These are phyloP conservation scores for Zalaria obscura DNA, from an alignment of 2,329 filamentous ascomycete genomes.

Conservation along the genomic window DNA sequence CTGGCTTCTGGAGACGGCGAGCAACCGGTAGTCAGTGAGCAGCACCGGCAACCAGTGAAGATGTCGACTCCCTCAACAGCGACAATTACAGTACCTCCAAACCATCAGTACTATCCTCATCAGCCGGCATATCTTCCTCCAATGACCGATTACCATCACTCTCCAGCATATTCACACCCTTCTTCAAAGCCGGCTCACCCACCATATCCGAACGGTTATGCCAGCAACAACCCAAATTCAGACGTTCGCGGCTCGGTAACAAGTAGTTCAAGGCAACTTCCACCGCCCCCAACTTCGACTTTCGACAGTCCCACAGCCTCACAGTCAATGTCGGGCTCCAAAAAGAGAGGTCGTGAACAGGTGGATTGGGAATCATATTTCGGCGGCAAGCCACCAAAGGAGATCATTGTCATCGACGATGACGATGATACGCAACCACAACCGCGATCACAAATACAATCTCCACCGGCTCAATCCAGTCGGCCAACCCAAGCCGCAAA, in stretches of 20 bases:
- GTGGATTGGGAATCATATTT: slow-evolving; percentile 24
- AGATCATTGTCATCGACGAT: slow-evolving; percentile 39
- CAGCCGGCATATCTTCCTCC: slow-evolving; percentile 22
- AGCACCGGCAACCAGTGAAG: slow-evolving; percentile 3
- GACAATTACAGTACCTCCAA: slow-evolving; percentile 23
- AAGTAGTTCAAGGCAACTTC: slow-evolving; percentile 10
- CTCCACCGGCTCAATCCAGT: background rate
- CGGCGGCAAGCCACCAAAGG: slow-evolving; percentile 26
- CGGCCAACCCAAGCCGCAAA: background rate
- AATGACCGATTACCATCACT: slow-evolving; percentile 13
- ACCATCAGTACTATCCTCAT: slow-evolving; percentile 25
- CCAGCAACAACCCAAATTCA: slow-evolving; percentile 17
- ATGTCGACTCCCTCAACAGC: slow-evolving; percentile 31
- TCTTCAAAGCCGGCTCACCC: slow-evolving; percentile 1
- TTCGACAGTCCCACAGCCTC: background rate
- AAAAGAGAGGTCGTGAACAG: slow-evolving; percentile 7
- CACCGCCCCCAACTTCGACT: background rate
- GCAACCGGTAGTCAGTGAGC: no score
- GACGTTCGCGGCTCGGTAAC: slow-evolving; percentile 23
- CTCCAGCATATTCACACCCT: slow-evolving; percentile 8
- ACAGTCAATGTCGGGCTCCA: slow-evolving; percentile 2
- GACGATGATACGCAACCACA: slow-evolving; percentile 13
- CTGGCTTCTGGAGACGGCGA: no score
- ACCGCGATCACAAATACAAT: slow-evolving; percentile 1
- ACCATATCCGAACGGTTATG: slow-evolving; percentile 21